Base-by-base conservation (phyloP, 2,329 filamentous ascomycete species). In the Blumeria hordei region DNA sequence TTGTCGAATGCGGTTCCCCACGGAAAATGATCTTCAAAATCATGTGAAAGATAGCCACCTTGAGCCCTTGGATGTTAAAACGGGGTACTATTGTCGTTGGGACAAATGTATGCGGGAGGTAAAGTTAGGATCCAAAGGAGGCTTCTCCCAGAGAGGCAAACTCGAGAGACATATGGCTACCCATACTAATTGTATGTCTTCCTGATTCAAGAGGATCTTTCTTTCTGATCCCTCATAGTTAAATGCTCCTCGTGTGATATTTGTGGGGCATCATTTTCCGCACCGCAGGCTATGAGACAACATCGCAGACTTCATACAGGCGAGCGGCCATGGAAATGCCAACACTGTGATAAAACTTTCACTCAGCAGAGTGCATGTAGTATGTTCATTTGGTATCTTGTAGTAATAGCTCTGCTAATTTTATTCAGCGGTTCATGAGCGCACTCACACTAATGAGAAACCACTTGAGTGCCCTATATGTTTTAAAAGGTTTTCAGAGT, bases 301-400 rank as follows among this genome's bases (percentile, higher is more conserved):
- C 81, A 85, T 60, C 71, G 76, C 63, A 74, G 79, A 16, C 81
- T 76, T 1, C 81, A 85, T 61, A 80, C 78, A 0, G 77, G 78
- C 41, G 74, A 77, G 57, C 80, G 76, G 58, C 80, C 80, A 32
- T 80, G 77, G 66, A 67, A 71, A 43, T 85, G 81, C 54, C 58
- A 58, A 47, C 60, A 62, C 37, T 81, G 78, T 59, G 67, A 64
- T 21, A 78, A 78, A 62, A 69, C 70, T 0, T 84, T 84, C 62
- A 78, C 80, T 54, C 79, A 83, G 58, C 79, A 82, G 59, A 81
- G 77, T 58, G 79, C 80, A 21, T 68, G 81, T 21, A 82, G 77
- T 80, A 72, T 58, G 62, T 53, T 18, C 6, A 2, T 28, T 4
- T 28, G 21, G 21, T 28, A 28, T 28, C 21, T 28, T 28, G 21